phyloP scores from a whole-genome alignment of 2,329 filamentous ascomycete species.

The Scleromitrula shiraiana region DNA sequence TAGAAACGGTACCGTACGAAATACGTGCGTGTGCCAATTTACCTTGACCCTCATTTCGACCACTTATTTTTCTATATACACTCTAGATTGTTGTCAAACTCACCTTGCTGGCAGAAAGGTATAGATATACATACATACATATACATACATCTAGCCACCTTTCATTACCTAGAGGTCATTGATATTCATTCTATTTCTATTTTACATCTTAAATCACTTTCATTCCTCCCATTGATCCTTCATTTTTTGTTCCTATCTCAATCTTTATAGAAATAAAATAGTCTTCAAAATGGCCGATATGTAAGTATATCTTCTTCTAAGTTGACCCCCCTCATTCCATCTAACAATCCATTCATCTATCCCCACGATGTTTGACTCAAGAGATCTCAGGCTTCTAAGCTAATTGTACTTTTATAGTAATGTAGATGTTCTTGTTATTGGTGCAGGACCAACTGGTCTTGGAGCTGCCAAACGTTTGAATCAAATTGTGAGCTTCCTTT shows the following conservation, averaged over 20 bases:
- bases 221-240: too few species aligned
- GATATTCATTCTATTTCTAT: too few species aligned
- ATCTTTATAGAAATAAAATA: background rate
- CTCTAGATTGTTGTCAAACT: slow-evolving; percentile 1
- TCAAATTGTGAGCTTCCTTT: slow-evolving; percentile 62
- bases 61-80: too few species aligned
- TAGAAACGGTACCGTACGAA: too few species aligned
- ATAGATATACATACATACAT: background rate
- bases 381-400: too few species aligned
- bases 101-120: background rate
- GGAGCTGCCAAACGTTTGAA: slow-evolving; percentile 97
- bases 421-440: slow-evolving; percentile 96
- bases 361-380: background rate
- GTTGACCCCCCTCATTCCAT: background rate
- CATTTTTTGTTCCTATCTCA: background rate
- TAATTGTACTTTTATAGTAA: slow-evolving; percentile 41
- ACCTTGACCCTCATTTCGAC: too few species aligned
- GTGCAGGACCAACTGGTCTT: slow-evolving; percentile 92
- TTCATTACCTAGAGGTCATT: too few species aligned
- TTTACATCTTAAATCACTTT: too few species aligned
- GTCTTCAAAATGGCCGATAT: slow-evolving; percentile 12
- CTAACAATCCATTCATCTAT: too few species aligned
- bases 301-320: slow-evolving; percentile 1
- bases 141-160: slow-evolving; percentile 4
- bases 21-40: too few species aligned